These are phyloP conservation scores for Albugo candida DNA, from an alignment of 352 stramenopile species.

Conservation along the genomic window DNA sequence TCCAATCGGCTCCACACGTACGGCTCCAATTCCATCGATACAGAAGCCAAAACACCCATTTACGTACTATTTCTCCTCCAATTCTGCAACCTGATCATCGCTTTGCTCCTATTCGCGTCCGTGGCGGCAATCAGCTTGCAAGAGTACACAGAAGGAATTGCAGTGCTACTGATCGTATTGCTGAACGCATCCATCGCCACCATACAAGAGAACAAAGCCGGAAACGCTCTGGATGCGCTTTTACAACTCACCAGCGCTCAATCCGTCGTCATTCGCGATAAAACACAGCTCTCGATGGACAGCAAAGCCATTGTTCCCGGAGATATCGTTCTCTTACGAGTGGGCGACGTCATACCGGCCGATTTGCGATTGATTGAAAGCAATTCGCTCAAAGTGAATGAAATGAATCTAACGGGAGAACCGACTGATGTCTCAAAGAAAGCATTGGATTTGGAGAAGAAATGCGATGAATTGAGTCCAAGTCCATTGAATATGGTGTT, in stretches of 20 bases:
- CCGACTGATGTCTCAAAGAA: constrained; percentile 64
- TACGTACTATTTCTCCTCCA: constrained; percentile 45
- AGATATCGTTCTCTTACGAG: constrained; percentile 76
- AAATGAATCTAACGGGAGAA: constrained; percentile 90
- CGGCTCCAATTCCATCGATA: constrained; percentile 35
- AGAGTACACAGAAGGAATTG: constrained; percentile 48
- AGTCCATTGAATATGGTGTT: constrained; percentile 79
- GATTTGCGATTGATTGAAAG: constrained; percentile 82
- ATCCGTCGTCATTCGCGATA: constrained; percentile 40
- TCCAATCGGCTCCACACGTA: constrained; percentile 17
- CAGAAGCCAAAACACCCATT: constrained; percentile 35
- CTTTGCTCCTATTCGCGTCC: constrained; percentile 34
- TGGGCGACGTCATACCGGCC: constrained; percentile 83
- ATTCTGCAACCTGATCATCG: constrained; percentile 69
- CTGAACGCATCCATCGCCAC: constrained; percentile 44
- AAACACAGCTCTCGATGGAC: constrained; percentile 35
- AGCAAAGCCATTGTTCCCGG: constrained; percentile 54
- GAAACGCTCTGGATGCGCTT: constrained; percentile 37
- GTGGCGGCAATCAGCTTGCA: constrained; percentile 31
- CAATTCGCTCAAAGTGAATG: constrained; percentile 76
- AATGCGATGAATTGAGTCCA: constrained; percentile 13
- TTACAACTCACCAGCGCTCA: constrained; percentile 41
- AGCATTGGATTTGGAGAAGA: constrained; percentile 16
- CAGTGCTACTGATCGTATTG: constrained; percentile 40
- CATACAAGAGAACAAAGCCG: constrained; percentile 36